Evolutionary conservation across 2,329 filamentous ascomycete genomes (phyloP).

Genomic region (Xenosphaeropsis pyriputrescens): DNA sequence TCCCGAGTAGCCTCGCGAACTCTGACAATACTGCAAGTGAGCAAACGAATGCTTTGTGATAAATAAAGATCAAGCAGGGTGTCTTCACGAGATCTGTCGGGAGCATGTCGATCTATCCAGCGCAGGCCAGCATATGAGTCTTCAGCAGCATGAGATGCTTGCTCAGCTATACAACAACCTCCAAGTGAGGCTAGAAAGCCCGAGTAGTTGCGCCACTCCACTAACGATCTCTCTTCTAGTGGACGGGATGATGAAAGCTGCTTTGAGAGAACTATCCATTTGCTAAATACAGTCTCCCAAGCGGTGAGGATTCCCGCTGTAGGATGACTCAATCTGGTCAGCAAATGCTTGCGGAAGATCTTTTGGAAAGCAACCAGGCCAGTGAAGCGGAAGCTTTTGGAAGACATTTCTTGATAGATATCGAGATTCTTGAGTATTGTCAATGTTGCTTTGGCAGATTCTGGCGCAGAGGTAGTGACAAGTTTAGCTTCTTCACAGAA

Average conservation of each 20-base stretch:
- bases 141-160: conserved; percentile 34
- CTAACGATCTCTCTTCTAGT: conserved; percentile 38
- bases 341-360: conserved; percentile 36
- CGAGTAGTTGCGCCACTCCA: conserved; percentile 55
- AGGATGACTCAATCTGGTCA: conserved; percentile 45
- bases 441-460: conserved; percentile 32
- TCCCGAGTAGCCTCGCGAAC: conserved; percentile 54
- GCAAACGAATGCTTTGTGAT: conserved; percentile 46
- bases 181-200: conserved; percentile 54
- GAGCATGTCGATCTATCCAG: conserved; percentile 37
- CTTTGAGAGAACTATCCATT: conserved; percentile 49
- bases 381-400: conserved; percentile 49
- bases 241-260: conserved; percentile 38
- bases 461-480: conserved; percentile 34
- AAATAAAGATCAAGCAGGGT: conserved; percentile 44
- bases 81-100: conserved; percentile 41
- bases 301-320: conserved; percentile 52
- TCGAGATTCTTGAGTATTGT: conserved; percentile 44
- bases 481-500: conserved; percentile 44
- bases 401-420: conserved; percentile 46
- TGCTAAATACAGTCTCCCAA: conserved; percentile 51
- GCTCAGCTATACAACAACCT: conserved; percentile 48
- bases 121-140: conserved; percentile 40
- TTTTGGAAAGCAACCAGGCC: conserved; percentile 58
- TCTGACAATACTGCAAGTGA: conserved; percentile 47